These are phyloP conservation scores for Penicillium arizonense DNA, from an alignment of 495 filamentous ascomycete species.

Conservation along the genomic window DNA sequence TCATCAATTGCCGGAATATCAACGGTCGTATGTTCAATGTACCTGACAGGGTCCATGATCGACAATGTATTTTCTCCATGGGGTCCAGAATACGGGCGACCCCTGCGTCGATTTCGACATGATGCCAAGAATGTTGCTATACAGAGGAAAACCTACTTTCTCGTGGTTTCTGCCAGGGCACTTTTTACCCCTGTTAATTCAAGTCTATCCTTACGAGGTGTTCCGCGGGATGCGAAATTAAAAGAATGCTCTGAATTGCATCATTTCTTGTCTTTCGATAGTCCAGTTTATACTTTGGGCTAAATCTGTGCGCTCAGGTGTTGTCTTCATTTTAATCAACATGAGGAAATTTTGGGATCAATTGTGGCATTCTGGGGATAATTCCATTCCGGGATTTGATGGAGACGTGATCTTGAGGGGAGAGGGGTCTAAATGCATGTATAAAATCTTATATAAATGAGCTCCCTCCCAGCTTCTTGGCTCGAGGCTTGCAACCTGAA, in stretches of 20 bases:
- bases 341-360: too few relatives aligned
- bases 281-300: background rate
- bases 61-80: conserved; percentile 10
- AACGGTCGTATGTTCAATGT: too few relatives aligned
- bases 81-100: conserved; percentile 2
- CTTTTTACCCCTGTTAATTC: background rate
- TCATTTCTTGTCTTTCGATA: background rate
- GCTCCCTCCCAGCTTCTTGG: background rate
- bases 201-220: background rate
- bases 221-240: conserved; percentile 3
- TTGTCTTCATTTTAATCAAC: background rate
- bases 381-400: background rate
- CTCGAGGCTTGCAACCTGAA: background rate
- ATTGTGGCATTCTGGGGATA: background rate
- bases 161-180: background rate
- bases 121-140: conserved; percentile 31
- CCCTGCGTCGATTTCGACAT: conserved; percentile 20
- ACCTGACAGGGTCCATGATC: conserved; percentile 19
- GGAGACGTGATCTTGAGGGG: background rate
- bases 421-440: background rate
- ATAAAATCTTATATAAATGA: background rate
- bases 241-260: conserved; percentile 4
- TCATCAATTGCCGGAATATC: background rate
- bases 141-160: background rate
- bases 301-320: background rate